Base-by-base conservation (phyloP, 768 basidiomycete genomes). In the Lactarius akahatsu region DNA sequence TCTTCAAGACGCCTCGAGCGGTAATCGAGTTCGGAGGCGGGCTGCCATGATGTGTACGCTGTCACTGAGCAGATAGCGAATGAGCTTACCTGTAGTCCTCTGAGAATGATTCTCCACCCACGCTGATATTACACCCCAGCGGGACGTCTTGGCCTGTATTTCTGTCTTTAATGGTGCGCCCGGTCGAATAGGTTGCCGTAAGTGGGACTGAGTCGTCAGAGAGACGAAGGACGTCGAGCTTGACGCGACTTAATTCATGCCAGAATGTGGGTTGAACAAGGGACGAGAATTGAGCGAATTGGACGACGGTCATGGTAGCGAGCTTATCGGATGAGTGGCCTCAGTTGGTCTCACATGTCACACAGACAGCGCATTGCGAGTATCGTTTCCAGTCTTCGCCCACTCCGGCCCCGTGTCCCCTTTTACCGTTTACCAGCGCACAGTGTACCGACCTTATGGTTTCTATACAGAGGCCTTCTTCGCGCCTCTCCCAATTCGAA, bases 201-300 rank as follows among this genome's bases (percentile, higher is more conserved):
- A 96, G 77, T 1, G 87, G 76, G 10, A 93, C 71, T 0, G 86
- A 81, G 3, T 84, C 85, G 67, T 96, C 90, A 2, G 90, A 89
- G 30, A 98, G 84, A 67, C 86, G 86, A 50, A 96, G 85, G 16
- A 92, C 87, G 75, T 98, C 94, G 72, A 99, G 87, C 82, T 99
- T 99, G 78, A 94, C 78, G 34, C 83, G 78, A 1, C 92, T 91
- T 47, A 99, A 88, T 60, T 88, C 85, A 70, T 96, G 91, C 95
- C 96, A 99, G 76, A 98, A 94, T 2, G 87, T 82, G 0, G 97
- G 96, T 68, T 94, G 88, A 2, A 97, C 90, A 54, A 91, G 82
- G 9, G 94, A 94, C 5, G 89, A 81, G 71, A 98, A 88, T 0
- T 96, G 95, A 52, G 89, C 81, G 74, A 99, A 98, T 76, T 97